Evolutionary conservation across 2,329 filamentous ascomycete species (phyloP), one percentile per base, ranked within the genome.

Genomic region (Bipolaris zeicola): DNA sequence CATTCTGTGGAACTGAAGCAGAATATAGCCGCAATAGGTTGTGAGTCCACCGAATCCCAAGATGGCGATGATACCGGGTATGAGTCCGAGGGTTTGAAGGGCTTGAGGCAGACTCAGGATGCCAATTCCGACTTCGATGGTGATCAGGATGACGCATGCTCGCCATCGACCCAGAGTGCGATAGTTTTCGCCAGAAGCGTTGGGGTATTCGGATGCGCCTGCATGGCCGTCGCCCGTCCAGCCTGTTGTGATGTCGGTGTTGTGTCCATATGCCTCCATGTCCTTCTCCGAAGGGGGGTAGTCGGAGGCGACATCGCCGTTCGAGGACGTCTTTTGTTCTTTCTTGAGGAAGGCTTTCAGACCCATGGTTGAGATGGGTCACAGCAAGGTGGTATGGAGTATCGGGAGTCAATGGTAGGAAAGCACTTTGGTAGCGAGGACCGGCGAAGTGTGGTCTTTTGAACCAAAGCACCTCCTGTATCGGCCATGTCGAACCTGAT

Each of bases 21-120:
- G 61, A 22, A 71, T 65, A 20, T 60, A 68, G 10, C 68, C 68
- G 36, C 67, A 70, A 51, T 71, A 71, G 16, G 66, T 69, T 3
- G 68, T 71, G 8, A 68, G 52, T 3, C 13, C 36, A 3, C 68
- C 68, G 31, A 69, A 69, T n/a, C 66, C 66, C 11, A 71, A 52
- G n/a, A 71, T 69, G 2, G 65, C 67, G 24, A 71, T 71, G 48
- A 71, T 68, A n/a, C 68, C 68, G 18, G 68, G 68, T 36, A 71
- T 69, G 10, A 71, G 55, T 11, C 68, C 68, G 20, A 71, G 66
- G 11, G 65, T 68, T 45, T 69, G 52, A n/a, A 71, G 61, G 11
- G 67, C 68, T 36, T 67, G 66, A 3, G 68, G 68, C 34, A 71
- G 48, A 52, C 64, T 68, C 38, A 71, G 63, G 49, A 71, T 64